These are phyloP conservation scores for Podila clonocystis DNA, from an alignment of 192 early-diverging fungal species.

Conservation along the genomic window DNA sequence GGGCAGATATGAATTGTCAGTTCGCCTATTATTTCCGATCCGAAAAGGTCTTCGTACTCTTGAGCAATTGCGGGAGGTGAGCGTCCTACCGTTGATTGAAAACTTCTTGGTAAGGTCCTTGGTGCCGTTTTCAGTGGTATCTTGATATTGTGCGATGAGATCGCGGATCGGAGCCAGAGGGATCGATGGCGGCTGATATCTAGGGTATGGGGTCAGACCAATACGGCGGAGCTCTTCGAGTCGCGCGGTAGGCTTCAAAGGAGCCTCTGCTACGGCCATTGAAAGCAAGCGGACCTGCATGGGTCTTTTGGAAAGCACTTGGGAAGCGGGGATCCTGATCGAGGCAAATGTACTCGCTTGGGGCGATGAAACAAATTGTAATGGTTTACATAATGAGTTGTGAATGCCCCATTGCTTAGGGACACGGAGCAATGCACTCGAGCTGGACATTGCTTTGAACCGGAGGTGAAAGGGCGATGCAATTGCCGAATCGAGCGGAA, in stretches of 20 bases:
- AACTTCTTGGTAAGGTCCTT: conserved; percentile 24
- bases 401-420: too few species aligned
- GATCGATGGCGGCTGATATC: conserved; percentile 25
- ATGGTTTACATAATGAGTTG: too few species aligned
- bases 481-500: too few species aligned
- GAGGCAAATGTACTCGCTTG: too few species aligned
- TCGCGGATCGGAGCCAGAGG: conserved; percentile 12
- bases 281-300: not conserved
- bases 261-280: not conserved
- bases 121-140: conserved; percentile 14
- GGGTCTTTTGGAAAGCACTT: not conserved
- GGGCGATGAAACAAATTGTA: too few species aligned
- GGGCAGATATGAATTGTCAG: not conserved
- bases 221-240: conserved; percentile 23
- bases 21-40: not conserved
- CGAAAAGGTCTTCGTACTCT: not conserved
- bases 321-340: too few species aligned
- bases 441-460: too few species aligned
- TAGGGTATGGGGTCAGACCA: conserved; percentile 33
- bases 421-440: too few species aligned
- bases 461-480: too few species aligned
- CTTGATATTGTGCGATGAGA: conserved; percentile 23
- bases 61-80: not conserved
- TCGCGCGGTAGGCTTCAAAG: conserved; percentile 22
- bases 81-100: conserved; percentile 21